Percentiles rank a stretch among this genome's conserved stretches.
These are phyloP conservation scores for Picea sitchensis DNA, from an alignment of 75 land plant species.

Conservation along the genomic window DNA sequence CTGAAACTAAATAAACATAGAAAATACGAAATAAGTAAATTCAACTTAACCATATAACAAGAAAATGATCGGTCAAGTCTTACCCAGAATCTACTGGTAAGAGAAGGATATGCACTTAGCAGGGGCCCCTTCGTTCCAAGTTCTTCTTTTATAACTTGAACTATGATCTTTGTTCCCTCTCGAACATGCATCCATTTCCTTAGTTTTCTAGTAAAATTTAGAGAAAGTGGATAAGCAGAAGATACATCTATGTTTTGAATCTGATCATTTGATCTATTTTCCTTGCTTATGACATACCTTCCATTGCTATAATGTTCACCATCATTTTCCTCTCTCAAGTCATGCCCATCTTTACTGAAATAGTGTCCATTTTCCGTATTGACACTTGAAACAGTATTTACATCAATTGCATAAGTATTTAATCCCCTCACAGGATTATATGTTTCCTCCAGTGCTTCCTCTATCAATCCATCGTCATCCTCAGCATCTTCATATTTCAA, in stretches of 20 bases:
- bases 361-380: slow-evolving; percentile 24
- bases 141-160: slow-evolving; percentile 92
- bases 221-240: slow-evolving; percentile 17
- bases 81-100: slow-evolving; percentile 96
- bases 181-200: slow-evolving; percentile 67
- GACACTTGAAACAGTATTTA: slow-evolving; percentile 11
- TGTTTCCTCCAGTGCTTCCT: slow-evolving; percentile 26
- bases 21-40: not conserved
- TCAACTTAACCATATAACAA: not conserved
- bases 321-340: slow-evolving; percentile 16
- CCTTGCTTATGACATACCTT: not conserved
- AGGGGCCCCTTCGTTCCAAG: slow-evolving; percentile 90
- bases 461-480: slow-evolving; percentile 34
- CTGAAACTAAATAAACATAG: not conserved
- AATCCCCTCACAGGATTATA: too few relatives aligned
- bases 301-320: not conserved
- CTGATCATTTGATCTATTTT: not conserved
- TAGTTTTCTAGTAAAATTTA: slow-evolving; percentile 23
- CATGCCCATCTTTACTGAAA: slow-evolving; percentile 15
- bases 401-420: not conserved
- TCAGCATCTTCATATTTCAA: slow-evolving; percentile 26
- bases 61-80: slow-evolving; percentile 2
- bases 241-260: not conserved
- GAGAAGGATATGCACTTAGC: slow-evolving; percentile 70
- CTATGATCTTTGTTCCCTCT: slow-evolving; percentile 82